A percentile compares a stretch with the other conserved stretches of the same genome.
These are phyloP conservation scores for Yarrowia sp. DNA, from an alignment of 805 yeast genomes.

Conservation along the genomic window DNA sequence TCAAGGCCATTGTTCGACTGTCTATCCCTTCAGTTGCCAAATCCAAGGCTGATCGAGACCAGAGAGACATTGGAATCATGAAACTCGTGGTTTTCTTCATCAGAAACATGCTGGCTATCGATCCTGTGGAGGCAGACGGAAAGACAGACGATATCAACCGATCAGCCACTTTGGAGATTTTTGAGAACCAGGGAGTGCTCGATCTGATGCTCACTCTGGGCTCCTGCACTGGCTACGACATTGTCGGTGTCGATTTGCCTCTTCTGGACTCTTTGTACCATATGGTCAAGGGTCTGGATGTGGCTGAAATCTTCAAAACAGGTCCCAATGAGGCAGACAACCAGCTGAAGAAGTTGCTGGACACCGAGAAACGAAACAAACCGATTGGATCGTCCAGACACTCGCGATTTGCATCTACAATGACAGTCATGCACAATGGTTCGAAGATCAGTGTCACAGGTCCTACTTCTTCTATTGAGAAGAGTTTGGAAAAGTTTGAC, in stretches of 20 bases:
- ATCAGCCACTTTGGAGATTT: conserved; percentile 62
- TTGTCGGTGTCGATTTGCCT: conserved; percentile 67
- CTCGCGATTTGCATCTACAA: conserved; percentile 27
- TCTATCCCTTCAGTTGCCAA: conserved; percentile 60
- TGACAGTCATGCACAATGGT: conserved; percentile 22
- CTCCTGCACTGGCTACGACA: conserved; percentile 67
- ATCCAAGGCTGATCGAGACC: conserved; percentile 59
- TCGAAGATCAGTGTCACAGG: conserved; percentile 20
- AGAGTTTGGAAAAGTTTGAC: conserved; percentile 25
- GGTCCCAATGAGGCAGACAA: conserved; percentile 1
- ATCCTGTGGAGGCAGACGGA: conserved; percentile 62
- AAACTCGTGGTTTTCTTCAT: conserved; percentile 75
- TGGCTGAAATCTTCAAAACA: not conserved
- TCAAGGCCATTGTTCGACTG: conserved; percentile 73
- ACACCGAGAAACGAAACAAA: conserved; percentile 5
- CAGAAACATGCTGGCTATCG: conserved; percentile 79
- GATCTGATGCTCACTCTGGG: conserved; percentile 74
- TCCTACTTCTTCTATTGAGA: not conserved
- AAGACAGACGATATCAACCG: conserved; percentile 68
- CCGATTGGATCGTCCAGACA: conserved; percentile 14
- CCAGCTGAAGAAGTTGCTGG: conserved; percentile 3
- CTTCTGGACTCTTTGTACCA: conserved; percentile 74
- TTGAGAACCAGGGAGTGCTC: conserved; percentile 74
- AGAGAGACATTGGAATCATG: conserved; percentile 74
- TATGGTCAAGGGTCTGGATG: conserved; percentile 63